Conservation (phyloP, 208 protist genomes). For the Crithidia mellificae region DNA sequence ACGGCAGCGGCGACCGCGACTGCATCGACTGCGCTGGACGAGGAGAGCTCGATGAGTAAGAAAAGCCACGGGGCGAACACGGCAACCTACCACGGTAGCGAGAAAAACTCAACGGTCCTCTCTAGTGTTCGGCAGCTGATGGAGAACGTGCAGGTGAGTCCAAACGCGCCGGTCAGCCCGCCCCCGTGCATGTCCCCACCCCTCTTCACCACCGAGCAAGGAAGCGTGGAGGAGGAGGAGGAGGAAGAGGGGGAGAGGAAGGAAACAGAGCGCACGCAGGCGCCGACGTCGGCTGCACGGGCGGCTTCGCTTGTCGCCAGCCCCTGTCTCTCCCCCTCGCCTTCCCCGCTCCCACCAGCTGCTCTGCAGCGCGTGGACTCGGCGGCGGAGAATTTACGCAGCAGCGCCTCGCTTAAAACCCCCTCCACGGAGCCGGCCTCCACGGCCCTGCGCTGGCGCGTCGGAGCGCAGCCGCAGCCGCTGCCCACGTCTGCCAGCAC, state of each 20-base stretch:
- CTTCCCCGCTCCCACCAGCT: too few species aligned
- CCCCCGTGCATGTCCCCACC: too few species aligned
- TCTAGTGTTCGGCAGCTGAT: neutral
- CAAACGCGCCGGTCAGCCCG: too few species aligned
- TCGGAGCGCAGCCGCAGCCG: neutral
- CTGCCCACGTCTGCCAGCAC: too few species aligned
- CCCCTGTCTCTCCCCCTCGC: neutral
- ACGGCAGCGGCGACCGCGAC: too few species aligned
- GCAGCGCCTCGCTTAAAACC: neutral
- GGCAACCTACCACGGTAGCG: constrained; percentile 5
- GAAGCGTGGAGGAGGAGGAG: too few species aligned
- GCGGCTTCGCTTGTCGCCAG: too few species aligned
- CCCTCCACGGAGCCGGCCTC: neutral
- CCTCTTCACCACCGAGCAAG: too few species aligned
- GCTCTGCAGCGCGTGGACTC: neutral
- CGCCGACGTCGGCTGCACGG: too few species aligned
- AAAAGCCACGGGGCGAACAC: neutral
- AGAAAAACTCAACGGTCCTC: neutral
- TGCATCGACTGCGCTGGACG: neutral
- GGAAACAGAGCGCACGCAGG: too few species aligned
- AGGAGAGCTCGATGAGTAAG: neutral
- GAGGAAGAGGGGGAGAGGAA: too few species aligned
- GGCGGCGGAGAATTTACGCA: neutral
- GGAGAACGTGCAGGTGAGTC: neutral
- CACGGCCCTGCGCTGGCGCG: neutral